phyloP scores from a whole-genome alignment of 1,139 yeast species.

The Suhomyces coccinellae region DNA sequence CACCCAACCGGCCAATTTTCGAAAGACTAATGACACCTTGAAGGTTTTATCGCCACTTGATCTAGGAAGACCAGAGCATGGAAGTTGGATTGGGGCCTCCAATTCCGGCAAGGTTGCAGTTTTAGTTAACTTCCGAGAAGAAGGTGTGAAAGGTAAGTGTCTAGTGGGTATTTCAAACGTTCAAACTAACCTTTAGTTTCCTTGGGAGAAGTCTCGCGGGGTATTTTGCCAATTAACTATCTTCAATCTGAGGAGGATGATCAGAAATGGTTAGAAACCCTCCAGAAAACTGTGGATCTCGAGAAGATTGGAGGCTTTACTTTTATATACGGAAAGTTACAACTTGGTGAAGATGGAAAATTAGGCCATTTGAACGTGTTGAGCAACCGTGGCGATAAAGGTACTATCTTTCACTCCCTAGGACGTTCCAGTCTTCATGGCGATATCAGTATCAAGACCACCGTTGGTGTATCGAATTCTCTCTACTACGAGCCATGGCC shows the following conservation, averaged over 20 bases:
- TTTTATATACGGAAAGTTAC: conserved; percentile 66
- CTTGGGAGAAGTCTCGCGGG: conserved; percentile 54
- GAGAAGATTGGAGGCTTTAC: conserved; percentile 79
- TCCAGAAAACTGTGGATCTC: conserved; percentile 32
- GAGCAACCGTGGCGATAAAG: conserved; percentile 51
- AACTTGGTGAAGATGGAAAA: conserved; percentile 22
- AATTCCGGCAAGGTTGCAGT: conserved; percentile 66
- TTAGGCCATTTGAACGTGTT: conserved; percentile 47
- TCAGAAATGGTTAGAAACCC: conserved; percentile 48
- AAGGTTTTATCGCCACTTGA: conserved; percentile 72
- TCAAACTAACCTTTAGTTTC: conserved; percentile 8
- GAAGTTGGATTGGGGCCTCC: conserved; percentile 89
- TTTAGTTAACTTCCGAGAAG: conserved; percentile 68
- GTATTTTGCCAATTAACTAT: conserved; percentile 63
- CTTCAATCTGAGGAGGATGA: conserved; percentile 43
- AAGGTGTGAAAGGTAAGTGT: conserved; percentile 25
- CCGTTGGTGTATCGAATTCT: conserved; percentile 67
- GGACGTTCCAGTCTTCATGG: conserved; percentile 14
- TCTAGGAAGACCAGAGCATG: conserved; percentile 70
- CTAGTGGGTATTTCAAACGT: background rate
- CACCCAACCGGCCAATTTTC: conserved; percentile 63
- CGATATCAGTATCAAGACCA: conserved; percentile 21
- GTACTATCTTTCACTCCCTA: conserved; percentile 23
- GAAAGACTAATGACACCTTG: conserved; percentile 31
- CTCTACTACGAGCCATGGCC: conserved; percentile 68